Percentiles rank a stretch among this genome's conserved stretches.
Conservation (phyloP, 768 basidiomycete genomes). For the Myochromella boudieri region DNA sequence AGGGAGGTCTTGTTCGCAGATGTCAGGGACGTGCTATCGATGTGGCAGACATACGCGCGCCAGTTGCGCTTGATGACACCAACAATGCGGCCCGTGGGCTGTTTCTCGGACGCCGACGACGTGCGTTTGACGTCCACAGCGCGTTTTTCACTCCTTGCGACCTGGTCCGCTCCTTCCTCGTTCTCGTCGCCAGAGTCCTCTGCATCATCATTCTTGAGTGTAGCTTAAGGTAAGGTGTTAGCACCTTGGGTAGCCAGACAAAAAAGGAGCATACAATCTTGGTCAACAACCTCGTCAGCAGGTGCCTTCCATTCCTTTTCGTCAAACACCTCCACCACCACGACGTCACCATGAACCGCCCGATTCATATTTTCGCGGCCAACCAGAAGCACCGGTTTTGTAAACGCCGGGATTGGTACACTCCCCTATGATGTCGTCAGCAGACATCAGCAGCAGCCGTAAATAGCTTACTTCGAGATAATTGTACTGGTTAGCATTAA, state of each 20-base stretch:
- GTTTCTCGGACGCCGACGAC: conserved; percentile 68
- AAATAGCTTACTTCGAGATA: conserved; percentile 74
- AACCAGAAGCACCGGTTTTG: conserved; percentile 78
- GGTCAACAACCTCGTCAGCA: conserved; percentile 90
- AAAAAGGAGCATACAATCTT: conserved; percentile 61
- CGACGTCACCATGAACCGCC: conserved; percentile 89
- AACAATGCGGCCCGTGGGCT: conserved; percentile 90
- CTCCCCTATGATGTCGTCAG: conserved; percentile 54
- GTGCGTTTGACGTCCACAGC: conserved; percentile 30
- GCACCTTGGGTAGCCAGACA: background rate
- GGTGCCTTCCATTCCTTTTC: conserved; percentile 92
- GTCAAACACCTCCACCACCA: conserved; percentile 85
- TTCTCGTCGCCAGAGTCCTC: conserved; percentile 70
- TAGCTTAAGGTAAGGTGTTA: conserved; percentile 42
- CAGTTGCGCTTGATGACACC: conserved; percentile 95
- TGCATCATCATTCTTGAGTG: conserved; percentile 84
- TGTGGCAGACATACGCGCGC: conserved; percentile 94
- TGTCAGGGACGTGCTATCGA: conserved; percentile 86
- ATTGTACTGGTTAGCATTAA: conserved; percentile 94
- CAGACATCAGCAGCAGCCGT: background rate
- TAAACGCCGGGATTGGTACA: conserved; percentile 71
- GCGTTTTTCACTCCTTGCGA: conserved; percentile 42
- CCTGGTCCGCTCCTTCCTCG: conserved; percentile 39
- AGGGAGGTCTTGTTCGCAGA: conserved; percentile 77
- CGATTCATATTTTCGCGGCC: conserved; percentile 96